Evolutionary conservation across 1,284 basidiomycete species (phyloP).

Genomic region (Sporisorium scitamineum): DNA sequence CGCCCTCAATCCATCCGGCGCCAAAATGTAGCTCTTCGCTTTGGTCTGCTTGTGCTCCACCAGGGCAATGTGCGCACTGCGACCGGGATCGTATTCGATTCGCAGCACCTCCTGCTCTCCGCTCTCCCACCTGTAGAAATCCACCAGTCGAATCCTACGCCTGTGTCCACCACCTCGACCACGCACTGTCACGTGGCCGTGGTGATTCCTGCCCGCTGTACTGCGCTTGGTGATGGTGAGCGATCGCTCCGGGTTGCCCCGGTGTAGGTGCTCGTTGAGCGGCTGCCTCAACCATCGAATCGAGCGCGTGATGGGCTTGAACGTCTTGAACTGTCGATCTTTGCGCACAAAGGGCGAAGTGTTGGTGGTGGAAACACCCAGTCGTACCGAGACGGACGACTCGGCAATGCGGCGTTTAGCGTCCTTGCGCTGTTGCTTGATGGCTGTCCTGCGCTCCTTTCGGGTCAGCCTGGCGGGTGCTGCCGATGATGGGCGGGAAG

Average conservation of each 20-base stretch:
- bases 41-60: constrained; percentile 75
- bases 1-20: constrained; percentile 86
- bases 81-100: constrained; percentile 95
- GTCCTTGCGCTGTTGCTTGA: constrained; percentile 56
- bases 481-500: not conserved
- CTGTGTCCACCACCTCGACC: constrained; percentile 91
- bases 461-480: constrained; percentile 26
- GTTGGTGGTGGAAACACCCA: constrained; percentile 57
- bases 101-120: constrained; percentile 90
- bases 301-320: constrained; percentile 85
- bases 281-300: constrained; percentile 88
- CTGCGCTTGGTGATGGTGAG: constrained; percentile 86
- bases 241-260: constrained; percentile 81
- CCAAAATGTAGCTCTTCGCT: constrained; percentile 86
- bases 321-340: constrained; percentile 79
- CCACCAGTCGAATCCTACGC: constrained; percentile 85
- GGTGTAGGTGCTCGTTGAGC: constrained; percentile 83
- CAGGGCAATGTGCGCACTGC: constrained; percentile 93
- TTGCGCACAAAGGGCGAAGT: constrained; percentile 64
- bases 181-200: constrained; percentile 88
- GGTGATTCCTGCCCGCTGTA: constrained; percentile 84
- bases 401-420: constrained; percentile 43
- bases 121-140: constrained; percentile 79
- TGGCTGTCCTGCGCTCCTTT: constrained; percentile 53
- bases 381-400: constrained; percentile 56